Evolutionary conservation across 345 rosid species (phyloP), one percentile per base, ranked within the genome.

Genomic region (Hypericum perforatum): DNA sequence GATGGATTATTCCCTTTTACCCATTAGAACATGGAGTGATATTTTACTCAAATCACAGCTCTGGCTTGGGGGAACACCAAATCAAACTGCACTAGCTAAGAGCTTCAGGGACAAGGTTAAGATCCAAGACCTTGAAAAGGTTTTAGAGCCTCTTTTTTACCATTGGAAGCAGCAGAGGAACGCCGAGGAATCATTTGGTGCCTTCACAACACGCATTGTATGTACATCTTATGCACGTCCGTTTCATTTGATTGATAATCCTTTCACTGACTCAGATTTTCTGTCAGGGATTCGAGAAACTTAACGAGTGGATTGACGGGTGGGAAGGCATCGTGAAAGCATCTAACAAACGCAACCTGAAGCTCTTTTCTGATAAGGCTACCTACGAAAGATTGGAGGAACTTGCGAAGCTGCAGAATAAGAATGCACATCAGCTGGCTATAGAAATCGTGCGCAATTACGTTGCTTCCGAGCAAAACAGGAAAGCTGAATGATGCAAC

Each of bases 21-120:
- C 32, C 32, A 4, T 22, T 1, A 22, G 32, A 47, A 14, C 54
- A 43, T 41, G 13, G 57, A 6, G 8, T 49, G 22, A 40, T 22
- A 8, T 49, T n/a, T 15, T 14, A 11, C 55, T 12, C 52, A 37
- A 13, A 68, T 45, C 57, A 61, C 76, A 91, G 98, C 78, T 92
- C 54, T 88, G 98, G 96, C 88, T 88, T 6, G 96, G 98, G 22
- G 98, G 98, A 70, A 80, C 86, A 43, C 95, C 94, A 45, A 81
- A 82, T 68, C 98, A 81, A 65, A 82, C 88, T 41, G 58, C 76
- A 42, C 49, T 91, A 54, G 98, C 98, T 0, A 76, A 74, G 61
- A 79, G 67, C 54, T 91, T 91, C 57, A 91, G 81, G 95, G 69
- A 87, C 32, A 91, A 81, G 78, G 94, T 87, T 42, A 91, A 88